Percentiles rank a stretch among this genome's conserved stretches.
phyloP scores from a whole-genome alignment of 163 green algal genomes.

The Chlorella variabilis region DNA sequence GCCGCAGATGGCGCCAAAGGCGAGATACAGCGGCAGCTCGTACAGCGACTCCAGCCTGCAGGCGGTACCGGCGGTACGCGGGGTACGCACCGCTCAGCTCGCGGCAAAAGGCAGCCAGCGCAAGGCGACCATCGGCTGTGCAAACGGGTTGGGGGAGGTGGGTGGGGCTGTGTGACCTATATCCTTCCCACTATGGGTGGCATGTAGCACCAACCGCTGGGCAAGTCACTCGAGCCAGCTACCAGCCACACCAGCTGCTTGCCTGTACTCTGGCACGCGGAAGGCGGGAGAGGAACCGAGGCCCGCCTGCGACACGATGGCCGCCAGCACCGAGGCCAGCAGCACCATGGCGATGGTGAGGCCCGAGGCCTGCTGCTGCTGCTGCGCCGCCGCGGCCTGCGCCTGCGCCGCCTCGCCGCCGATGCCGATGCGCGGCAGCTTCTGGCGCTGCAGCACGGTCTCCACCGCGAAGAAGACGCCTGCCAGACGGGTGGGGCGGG shows the following conservation, averaged over 20 bases:
- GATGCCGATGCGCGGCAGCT: constrained; percentile 44
- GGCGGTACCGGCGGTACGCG: too few species aligned
- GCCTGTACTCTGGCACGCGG: constrained; percentile 75
- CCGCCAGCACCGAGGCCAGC: constrained; percentile 72
- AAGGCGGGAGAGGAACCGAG: constrained; percentile 82
- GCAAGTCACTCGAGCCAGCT: too few species aligned
- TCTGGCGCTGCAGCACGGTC: constrained; percentile 79
- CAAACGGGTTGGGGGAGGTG: too few species aligned
- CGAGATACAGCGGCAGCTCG: constrained; percentile 82
- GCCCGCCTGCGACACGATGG: constrained; percentile 71
- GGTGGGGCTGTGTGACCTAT: too few species aligned
- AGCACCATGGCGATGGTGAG: constrained; percentile 81
- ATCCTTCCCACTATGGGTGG: too few species aligned
- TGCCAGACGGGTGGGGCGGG: too few species aligned
- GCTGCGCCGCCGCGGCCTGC: constrained; percentile 26
- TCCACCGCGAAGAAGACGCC: constrained; percentile 97
- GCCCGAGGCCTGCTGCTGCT: constrained; percentile 21
- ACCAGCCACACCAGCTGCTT: too few species aligned
- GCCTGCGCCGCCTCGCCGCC: constrained; percentile 50
- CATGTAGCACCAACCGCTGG: too few species aligned
- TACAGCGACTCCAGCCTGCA: constrained; percentile 56
- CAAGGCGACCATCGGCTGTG: too few species aligned
- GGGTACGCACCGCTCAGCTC: too few species aligned
- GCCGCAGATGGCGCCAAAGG: constrained; percentile 85
- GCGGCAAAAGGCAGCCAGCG: too few species aligned